Percentiles rank a stretch among this genome's conserved stretches.
Conservation (phyloP, 2,329 filamentous ascomycete species). For the Rosellinia necatrix region DNA sequence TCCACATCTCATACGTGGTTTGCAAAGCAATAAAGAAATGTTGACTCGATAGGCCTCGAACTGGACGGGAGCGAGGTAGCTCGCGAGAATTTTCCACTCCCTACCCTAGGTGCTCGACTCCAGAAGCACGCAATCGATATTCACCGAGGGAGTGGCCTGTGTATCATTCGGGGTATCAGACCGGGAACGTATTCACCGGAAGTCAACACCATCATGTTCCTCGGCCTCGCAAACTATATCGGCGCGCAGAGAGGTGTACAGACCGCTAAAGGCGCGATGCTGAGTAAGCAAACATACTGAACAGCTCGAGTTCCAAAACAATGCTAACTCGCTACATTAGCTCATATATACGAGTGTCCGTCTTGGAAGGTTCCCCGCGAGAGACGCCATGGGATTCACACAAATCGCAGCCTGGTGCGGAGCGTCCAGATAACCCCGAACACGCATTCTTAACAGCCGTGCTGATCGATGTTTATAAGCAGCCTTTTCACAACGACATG, state of each 20-base stretch:
- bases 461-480: constrained; percentile 21
- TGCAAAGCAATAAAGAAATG: constrained; percentile 19
- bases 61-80: constrained; percentile 46
- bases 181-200: constrained; percentile 52
- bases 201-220: constrained; percentile 60
- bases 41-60: constrained; percentile 38
- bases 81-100: constrained; percentile 48
- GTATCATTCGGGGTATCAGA: constrained; percentile 59
- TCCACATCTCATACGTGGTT: constrained; percentile 14
- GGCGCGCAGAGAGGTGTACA: constrained; percentile 58
- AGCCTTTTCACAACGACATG: constrained; percentile 59
- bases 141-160: constrained; percentile 54
- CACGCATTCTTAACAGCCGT: neutral
- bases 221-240: constrained; percentile 61
- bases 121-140: constrained; percentile 42
- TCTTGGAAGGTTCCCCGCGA: constrained; percentile 50
- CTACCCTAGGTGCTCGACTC: constrained; percentile 43
- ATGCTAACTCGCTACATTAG: constrained; percentile 38
- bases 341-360: constrained; percentile 54
- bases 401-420: constrained; percentile 48
- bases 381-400: constrained; percentile 55
- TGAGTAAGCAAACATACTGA: constrained; percentile 45
- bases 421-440: constrained; percentile 26
- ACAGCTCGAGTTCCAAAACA: neutral
- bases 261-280: constrained; percentile 51